These are phyloP conservation scores for Ustanciosporium gigantosporum DNA, from an alignment of 1,284 basidiomycete genomes.

Conservation along the genomic window DNA sequence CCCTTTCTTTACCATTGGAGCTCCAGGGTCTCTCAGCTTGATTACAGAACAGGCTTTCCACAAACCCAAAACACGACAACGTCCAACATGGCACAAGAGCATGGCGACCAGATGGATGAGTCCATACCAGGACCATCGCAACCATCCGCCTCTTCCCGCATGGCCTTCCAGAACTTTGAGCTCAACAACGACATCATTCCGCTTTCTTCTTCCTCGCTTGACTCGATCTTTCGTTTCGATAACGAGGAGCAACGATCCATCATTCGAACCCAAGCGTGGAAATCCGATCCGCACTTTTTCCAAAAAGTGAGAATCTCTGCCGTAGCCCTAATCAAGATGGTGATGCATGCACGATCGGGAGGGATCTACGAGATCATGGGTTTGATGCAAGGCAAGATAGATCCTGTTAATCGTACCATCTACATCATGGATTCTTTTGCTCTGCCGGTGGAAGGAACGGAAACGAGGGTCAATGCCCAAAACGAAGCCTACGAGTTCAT, in stretches of 20 bases:
- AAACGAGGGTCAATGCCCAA: slow-evolving; percentile 94
- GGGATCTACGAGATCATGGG: slow-evolving; percentile 99
- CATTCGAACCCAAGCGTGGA: slow-evolving; percentile 79
- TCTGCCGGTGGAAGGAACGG: slow-evolving; percentile 96
- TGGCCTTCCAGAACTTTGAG: slow-evolving; percentile 80
- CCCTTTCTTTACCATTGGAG: no score
- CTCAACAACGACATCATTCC: slow-evolving; percentile 73
- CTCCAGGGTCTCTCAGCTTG: no score
- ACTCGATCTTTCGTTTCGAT: slow-evolving; percentile 67
- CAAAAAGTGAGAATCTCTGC: slow-evolving; percentile 92
- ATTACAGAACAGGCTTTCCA: no score
- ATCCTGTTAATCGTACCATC: slow-evolving; percentile 82
- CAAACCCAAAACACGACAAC: no score
- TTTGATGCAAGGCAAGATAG: slow-evolving; percentile 94
- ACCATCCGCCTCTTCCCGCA: no score
- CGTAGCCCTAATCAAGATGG: slow-evolving; percentile 97
- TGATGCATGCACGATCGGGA: slow-evolving; percentile 94
- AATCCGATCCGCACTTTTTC: slow-evolving; percentile 87
- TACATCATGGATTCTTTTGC: slow-evolving; percentile 86
- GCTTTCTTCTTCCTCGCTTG: slow-evolving; percentile 36
- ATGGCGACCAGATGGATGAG: no score
- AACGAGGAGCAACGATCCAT: slow-evolving; percentile 73
- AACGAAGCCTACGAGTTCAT: slow-evolving; percentile 98
- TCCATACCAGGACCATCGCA: no score
- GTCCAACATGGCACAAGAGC: no score